Evolutionary conservation across 768 basidiomycete genomes (phyloP), one percentile per base, ranked within the genome.

Genomic region (Termitomyces sp.): DNA sequence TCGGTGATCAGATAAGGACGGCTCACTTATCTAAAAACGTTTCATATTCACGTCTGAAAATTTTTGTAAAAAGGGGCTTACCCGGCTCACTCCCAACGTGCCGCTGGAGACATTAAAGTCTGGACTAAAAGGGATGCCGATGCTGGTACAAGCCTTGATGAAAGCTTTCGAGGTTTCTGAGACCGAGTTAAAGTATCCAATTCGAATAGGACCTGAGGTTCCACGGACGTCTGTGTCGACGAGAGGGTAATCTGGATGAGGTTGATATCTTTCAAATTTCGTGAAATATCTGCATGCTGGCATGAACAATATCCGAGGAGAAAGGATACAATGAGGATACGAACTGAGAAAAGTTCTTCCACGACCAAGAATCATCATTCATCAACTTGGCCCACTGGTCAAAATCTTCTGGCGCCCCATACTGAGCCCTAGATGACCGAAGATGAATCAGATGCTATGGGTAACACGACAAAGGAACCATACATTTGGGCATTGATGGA

Each of bases 331-430:
- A 18, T 31, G 16, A 44, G 34, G 24, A 6, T 18, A 60, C 68
- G 39, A 61, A 83, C 84, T 71, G 64, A 50, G 73, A 69, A 55
- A 90, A 72, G 49, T 82, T 76, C 54, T 79, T 74, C 75, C 77
- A 85, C n/a, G 80, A 69, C 86, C 86, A 90, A 9, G 79, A 79
- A 16, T 79, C 71, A 46, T 87, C 84, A 5, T 76, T 80, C 13
- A 75, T 76, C 26, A 82, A 71, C 0, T 67, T 55, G 1, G 82
- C 84, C 80, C 85, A 88, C 66, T 88, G 77, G 61, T 89, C 85
- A 62, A 83, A 90, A 65, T 90, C 88, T 1, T 82, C 80, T 3
- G 87, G 84, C 8, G 86, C 79, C 5, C 87, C 87, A 50, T 82
- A 83, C 12, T 89, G 88, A 53, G 82, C 83, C 79, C 80, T 76